These are phyloP conservation scores for Pseudocercospora fuligena DNA, from an alignment of 2,329 filamentous ascomycete genomes.

Conservation along the genomic window DNA sequence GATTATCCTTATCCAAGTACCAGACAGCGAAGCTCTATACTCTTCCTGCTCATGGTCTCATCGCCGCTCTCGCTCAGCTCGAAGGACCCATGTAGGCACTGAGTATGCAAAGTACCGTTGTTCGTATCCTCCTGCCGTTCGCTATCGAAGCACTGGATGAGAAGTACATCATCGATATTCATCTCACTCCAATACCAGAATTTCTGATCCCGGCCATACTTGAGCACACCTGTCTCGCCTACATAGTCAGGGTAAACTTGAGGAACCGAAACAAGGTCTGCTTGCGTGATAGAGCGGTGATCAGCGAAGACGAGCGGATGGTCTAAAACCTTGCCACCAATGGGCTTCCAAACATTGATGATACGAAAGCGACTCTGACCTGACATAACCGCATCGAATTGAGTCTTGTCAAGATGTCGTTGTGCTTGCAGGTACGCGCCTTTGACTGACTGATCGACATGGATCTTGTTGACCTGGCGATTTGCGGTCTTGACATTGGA, in stretches of 20 bases:
- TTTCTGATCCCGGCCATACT: not conserved
- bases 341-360: not conserved
- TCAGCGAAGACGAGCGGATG: not conserved
- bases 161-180: not conserved
- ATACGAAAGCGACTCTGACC: not conserved
- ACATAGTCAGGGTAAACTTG: not conserved
- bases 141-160: not conserved
- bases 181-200: not conserved
- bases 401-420: not conserved
- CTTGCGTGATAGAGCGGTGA: not conserved
- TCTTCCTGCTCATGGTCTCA: not conserved
- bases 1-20: not conserved
- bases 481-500: not conserved
- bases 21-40: not conserved
- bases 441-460: not conserved
- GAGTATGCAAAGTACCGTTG: not conserved
- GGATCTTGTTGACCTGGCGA: not conserved
- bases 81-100: not conserved
- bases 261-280: not conserved
- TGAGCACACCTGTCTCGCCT: not conserved
- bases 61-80: not conserved
- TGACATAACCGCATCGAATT: not conserved
- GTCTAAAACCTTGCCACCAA: not conserved
- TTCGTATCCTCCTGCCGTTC: not conserved
- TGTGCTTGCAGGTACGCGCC: not conserved